Base-by-base conservation (phyloP, 2,329 filamentous ascomycete genomes). In the Diplocarpon rosae region DNA sequence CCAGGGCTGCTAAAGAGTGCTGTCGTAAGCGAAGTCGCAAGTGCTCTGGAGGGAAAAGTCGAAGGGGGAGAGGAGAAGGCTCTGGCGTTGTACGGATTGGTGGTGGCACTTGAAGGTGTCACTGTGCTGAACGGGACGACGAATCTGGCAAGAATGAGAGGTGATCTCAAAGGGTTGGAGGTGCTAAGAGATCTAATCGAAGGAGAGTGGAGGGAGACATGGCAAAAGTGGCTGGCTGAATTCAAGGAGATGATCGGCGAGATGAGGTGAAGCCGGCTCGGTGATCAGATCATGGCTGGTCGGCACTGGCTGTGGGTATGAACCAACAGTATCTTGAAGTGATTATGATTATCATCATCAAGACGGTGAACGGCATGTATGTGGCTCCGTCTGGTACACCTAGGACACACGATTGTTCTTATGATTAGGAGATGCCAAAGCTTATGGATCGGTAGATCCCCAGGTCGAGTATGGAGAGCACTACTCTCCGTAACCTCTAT, bases 111-210 rank as follows among this genome's bases (percentile, higher is more conserved):
- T 24, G 69, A 66, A 1, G 63, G 69, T 33, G 60, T 72, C 2
- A 64, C 66, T 0, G 61, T 78, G 2, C 58, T 80, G 49, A 73
- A 78, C 57, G 76, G 76, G 2, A 80, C 74, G 2, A 77, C 67
- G 16, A 72, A 69, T 43, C 52, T 56, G 36, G 59, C 59, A 44
- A 67, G 68, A 33, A 78, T 79, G 75, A 58, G 53, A 35, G 63
- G 64, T n/a, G 73, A 78, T 59, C 56, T 76, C 41, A 61, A 63
- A 8, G 69, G 68, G 0, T 55, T 74, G 13, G 53, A 58, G 20
- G 59, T 52, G 34, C 61, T 72, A 20, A 59, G 62, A 39, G 48
- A 57, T n/a, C 70, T 69, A 55, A 68, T 69, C 0, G 62, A 65
- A 39, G 60, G 63, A 2, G 62, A 72, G 16, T 69, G 69, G 1